A percentile compares a stretch with the other conserved stretches of the same genome.
These are phyloP conservation scores for Amphirosellinia nigrospora DNA, from an alignment of 495 filamentous ascomycete species.

Conservation along the genomic window DNA sequence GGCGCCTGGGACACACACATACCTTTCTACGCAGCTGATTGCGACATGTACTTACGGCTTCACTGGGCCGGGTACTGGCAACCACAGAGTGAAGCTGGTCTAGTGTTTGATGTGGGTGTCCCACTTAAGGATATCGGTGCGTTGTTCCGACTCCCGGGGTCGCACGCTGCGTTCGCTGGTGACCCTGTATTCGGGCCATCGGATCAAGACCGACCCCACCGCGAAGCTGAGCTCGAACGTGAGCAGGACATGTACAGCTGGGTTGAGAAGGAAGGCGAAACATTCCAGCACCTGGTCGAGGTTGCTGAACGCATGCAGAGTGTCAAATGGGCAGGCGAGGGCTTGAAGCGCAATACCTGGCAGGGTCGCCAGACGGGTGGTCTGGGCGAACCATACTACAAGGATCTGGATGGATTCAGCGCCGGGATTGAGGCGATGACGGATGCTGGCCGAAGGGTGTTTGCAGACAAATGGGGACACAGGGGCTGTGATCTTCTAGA, in stretches of 20 bases:
- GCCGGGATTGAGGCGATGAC: conserved; percentile 54
- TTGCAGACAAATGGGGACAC: conserved; percentile 63
- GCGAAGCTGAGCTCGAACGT: conserved; percentile 36
- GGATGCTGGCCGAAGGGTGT: conserved; percentile 57
- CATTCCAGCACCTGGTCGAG: conserved; percentile 43
- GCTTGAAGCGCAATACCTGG: conserved; percentile 57
- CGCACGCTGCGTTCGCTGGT: conserved; percentile 39
- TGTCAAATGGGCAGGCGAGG: conserved; percentile 39
- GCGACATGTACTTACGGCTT: conserved; percentile 62
- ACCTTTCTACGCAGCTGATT: conserved; percentile 63
- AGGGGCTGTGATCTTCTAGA: conserved; percentile 36
- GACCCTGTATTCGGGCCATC: conserved; percentile 33
- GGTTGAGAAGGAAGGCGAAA: conserved; percentile 44
- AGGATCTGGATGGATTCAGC: conserved; percentile 60
- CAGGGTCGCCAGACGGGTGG: conserved; percentile 60
- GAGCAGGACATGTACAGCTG: conserved; percentile 38
- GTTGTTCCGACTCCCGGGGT: conserved; percentile 47
- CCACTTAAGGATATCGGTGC: conserved; percentile 53
- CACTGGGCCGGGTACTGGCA: conserved; percentile 60
- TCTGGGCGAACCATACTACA: conserved; percentile 62
- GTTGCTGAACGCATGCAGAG: conserved; percentile 45
- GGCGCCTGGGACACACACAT: conserved; percentile 68
- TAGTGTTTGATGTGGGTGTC: conserved; percentile 57
- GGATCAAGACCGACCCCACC: conserved; percentile 27
- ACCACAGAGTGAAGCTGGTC: conserved; percentile 50